Conservation (phyloP, 2,329 filamentous ascomycete species). For the Fusarium haematococcum region DNA sequence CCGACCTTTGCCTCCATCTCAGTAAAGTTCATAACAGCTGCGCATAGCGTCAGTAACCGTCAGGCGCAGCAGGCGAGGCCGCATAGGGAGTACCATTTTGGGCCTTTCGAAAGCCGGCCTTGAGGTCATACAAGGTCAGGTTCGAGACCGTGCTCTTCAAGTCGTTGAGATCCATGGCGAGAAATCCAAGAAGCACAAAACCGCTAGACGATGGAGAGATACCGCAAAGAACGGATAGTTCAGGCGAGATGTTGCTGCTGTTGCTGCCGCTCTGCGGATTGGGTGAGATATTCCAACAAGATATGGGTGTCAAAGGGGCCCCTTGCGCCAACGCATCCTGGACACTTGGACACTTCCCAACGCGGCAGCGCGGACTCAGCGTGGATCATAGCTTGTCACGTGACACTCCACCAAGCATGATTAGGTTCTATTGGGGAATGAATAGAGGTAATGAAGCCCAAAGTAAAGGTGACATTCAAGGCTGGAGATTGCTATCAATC, state of each 20-base stretch:
- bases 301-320: conserved; percentile 34
- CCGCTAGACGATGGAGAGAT: neutral
- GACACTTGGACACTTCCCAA: conserved; percentile 46
- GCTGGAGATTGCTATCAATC: neutral
- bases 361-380: conserved; percentile 27
- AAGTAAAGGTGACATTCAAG: neutral
- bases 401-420: conserved; percentile 14
- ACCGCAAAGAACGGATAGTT: conserved; percentile 7
- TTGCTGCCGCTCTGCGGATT: conserved; percentile 20
- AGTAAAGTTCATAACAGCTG: conserved; percentile 97
- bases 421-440: neutral
- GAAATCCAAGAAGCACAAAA: conserved; percentile 31
- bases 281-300: conserved; percentile 19
- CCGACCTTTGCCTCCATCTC: conserved; percentile 84
- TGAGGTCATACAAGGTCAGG: conserved; percentile 93
- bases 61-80: conserved; percentile 15
- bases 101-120: conserved; percentile 93
- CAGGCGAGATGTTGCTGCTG: conserved; percentile 21
- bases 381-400: conserved; percentile 11
- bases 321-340: conserved; percentile 43
- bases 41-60: conserved; percentile 45
- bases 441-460: neutral
- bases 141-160: conserved; percentile 90
- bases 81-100: conserved; percentile 81
- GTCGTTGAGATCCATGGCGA: conserved; percentile 84